A percentile compares a stretch with the other conserved stretches of the same genome.
Conservation (phyloP, 2,329 filamentous ascomycete species). For the Pseudocercospora pini-densiflorae region DNA sequence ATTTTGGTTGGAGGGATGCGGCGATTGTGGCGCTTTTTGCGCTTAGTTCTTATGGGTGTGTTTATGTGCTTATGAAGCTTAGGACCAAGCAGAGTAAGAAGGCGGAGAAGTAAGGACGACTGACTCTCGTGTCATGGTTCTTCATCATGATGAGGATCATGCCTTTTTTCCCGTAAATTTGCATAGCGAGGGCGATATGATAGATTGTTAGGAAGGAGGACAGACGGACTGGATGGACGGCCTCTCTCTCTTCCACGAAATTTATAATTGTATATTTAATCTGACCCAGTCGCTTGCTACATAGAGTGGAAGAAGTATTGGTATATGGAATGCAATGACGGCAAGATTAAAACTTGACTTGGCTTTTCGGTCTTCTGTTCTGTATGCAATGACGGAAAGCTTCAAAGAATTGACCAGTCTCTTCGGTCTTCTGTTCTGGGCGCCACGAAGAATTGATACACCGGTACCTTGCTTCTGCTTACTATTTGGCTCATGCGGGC, state of each 20-base stretch:
- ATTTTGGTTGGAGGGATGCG: constrained; percentile 69
- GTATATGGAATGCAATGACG: not conserved
- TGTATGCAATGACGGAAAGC: not conserved
- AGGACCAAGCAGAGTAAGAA: constrained; percentile 48
- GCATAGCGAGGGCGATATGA: not conserved
- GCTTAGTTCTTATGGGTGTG: constrained; percentile 50
- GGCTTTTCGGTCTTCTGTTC: no score
- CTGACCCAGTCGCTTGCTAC: not conserved
- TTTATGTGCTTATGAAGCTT: constrained; percentile 54
- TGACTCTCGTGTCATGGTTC: not conserved
- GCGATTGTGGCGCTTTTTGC: constrained; percentile 63
- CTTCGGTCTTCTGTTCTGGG: not conserved
- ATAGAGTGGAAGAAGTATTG: not conserved
- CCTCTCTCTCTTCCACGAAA: not conserved
- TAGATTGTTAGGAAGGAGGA: not conserved
- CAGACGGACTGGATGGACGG: not conserved
- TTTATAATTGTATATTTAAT: not conserved
- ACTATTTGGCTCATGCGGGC: no score
- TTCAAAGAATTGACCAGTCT: no score
- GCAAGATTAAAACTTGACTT: no score
- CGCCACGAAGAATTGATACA: no score
- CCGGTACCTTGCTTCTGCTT: no score
- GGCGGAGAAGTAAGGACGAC: constrained; percentile 36
- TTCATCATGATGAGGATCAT: no score
- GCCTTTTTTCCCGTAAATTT: not conserved